A percentile compares a stretch with the other conserved stretches of the same genome.
phyloP scores from a whole-genome alignment of 2,329 filamentous ascomycete species.

The Botryotinia narcissicola region DNA sequence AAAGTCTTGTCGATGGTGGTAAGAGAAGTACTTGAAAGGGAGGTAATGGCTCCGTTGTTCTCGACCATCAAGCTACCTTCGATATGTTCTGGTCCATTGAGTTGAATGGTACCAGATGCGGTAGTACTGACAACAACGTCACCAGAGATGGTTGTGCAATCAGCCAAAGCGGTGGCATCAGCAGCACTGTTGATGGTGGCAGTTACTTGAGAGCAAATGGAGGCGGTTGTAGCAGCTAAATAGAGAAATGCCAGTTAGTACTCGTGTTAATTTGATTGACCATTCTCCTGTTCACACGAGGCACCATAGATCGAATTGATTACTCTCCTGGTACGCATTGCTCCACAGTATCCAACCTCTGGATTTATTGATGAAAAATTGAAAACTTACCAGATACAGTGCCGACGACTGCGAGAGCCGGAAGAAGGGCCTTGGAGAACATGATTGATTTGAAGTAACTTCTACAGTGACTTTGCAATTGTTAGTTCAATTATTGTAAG shows the following conservation, averaged over 20 bases:
- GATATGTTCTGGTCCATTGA: slow-evolving; percentile 60
- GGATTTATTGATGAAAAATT: neutral
- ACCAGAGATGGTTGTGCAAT: slow-evolving; percentile 37
- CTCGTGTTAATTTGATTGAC: no score
- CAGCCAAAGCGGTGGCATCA: slow-evolving; percentile 33
- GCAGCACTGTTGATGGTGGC: slow-evolving; percentile 37
- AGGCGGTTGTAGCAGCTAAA: neutral
- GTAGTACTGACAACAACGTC: slow-evolving; percentile 39
- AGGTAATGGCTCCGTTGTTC: slow-evolving; percentile 63
- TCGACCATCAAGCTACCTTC: slow-evolving; percentile 55
- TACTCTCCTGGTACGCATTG: neutral
- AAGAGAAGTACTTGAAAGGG: slow-evolving; percentile 61
- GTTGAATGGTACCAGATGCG: slow-evolving; percentile 45
- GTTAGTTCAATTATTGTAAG: slow-evolving; percentile 16
- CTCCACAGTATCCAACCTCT: neutral
- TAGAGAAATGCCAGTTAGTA: neutral
- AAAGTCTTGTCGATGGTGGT: slow-evolving; percentile 67
- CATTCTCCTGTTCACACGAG: neutral
- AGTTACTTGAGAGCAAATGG: slow-evolving; percentile 34
- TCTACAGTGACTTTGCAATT: slow-evolving; percentile 18
- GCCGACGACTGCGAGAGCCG: slow-evolving; percentile 20
- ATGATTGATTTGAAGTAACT: slow-evolving; percentile 17
- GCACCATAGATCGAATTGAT: neutral
- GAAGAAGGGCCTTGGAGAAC: slow-evolving; percentile 17
- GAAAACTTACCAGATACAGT: slow-evolving; percentile 16